Base-by-base conservation (phyloP, 2,329 filamentous ascomycete species). In the Fusarium begoniae region DNA sequence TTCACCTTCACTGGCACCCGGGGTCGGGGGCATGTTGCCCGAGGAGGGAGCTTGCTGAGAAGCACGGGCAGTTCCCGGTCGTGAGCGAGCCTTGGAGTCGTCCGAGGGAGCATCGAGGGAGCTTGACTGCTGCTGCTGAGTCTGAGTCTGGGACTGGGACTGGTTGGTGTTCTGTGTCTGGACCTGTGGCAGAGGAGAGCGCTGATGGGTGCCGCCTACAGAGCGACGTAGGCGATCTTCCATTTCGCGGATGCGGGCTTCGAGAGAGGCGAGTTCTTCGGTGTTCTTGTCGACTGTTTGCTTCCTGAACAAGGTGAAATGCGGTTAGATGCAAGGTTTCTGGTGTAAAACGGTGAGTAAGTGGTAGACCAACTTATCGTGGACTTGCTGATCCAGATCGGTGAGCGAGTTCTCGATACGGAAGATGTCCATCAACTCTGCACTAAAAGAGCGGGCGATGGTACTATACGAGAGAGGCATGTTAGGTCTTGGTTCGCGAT, bases 361-460 rank as follows among this genome's bases (percentile, higher is more conserved):
- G 62, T 47, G 69, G 64, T 50, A 53, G 48, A 84, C 91, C 80
- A 86, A 98, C 95, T 95, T 96, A 83, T 94, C 89, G 81, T 94
- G 89, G 69, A 98, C 90, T 75, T 93, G 90, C 81, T 92, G 88
- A 79, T 93, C 90, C 41, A 97, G 88, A 71, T 92, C 89, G 79
- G 92, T 90, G 66, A 96, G 81, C 76, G 92, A 92, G 82, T 91
- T 92, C 77, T 96, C 94, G 80, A 98, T 91, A 79, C 93, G 92
- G 86, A 98, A 98, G 77, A 97, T 92, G 81, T 94, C 92, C 86
- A 96, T 93, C 70, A 98, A 87, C 81, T 96, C 94, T 50, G 91
- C 87, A 68, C 94, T 96, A 84, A 98, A 98, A 80, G 93, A 94
- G 78, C 91, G 92, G 61, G 95, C 95, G 83, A 98, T 91, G 70